Conservation (phyloP, 179 eudicot genomes). For the Nepenthes alata region DNA sequence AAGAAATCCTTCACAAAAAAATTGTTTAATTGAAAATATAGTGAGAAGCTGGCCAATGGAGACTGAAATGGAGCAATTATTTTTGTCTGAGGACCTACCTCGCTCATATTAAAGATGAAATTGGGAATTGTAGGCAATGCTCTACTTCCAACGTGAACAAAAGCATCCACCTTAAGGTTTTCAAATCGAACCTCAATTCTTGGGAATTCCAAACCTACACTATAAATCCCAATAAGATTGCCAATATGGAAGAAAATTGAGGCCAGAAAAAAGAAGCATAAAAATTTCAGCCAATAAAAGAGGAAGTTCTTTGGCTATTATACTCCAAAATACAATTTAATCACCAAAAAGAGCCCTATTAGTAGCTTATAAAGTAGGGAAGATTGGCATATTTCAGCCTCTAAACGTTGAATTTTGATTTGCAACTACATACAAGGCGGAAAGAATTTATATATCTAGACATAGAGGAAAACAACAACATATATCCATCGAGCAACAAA, state of each 20-base stretch:
- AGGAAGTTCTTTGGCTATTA: no score
- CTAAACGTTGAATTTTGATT: no score
- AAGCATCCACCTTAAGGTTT: slow-evolving; percentile 63
- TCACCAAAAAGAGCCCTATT: no score
- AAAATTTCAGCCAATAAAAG: no score
- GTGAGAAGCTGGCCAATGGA: slow-evolving; percentile 2
- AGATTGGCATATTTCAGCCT: no score
- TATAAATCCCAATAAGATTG: slow-evolving; percentile 24
- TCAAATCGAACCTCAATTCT: slow-evolving; percentile 73
- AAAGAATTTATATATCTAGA: no score
- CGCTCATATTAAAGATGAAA: slow-evolving; percentile 63
- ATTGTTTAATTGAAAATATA: slow-evolving; percentile 4
- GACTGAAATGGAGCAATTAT: not conserved
- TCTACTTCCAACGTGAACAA: slow-evolving; percentile 73
- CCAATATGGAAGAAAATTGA: slow-evolving; percentile 3
- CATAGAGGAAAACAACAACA: no score
- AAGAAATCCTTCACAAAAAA: slow-evolving; percentile 36
- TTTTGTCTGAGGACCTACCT: slow-evolving; percentile 25
- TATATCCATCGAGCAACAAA: no score
- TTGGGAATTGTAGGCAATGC: slow-evolving; percentile 91
- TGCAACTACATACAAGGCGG: no score
- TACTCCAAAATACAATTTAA: no score
- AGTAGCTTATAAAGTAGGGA: no score
- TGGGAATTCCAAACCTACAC: slow-evolving; percentile 78
- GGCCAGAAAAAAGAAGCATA: not conserved